Percentiles rank a stretch among this genome's conserved stretches.
Conservation (phyloP, 2,329 filamentous ascomycete species). For the Curvularia lunata region DNA sequence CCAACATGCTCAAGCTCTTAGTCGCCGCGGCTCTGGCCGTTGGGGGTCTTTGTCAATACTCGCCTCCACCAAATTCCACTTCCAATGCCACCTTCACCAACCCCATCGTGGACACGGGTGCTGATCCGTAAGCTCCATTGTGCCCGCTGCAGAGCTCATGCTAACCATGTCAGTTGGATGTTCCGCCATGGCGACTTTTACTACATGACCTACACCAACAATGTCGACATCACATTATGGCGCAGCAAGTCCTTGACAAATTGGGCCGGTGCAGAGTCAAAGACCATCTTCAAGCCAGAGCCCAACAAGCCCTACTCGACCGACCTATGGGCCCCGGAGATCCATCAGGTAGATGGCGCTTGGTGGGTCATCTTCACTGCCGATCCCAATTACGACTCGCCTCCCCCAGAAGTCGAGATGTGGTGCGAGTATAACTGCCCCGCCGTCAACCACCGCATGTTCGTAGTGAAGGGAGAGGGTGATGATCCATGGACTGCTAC, state of each 20-base stretch:
- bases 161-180: conserved; percentile 46
- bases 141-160: neutral
- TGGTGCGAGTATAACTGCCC: conserved; percentile 58
- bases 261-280: conserved; percentile 54
- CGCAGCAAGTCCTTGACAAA: conserved; percentile 52
- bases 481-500: conserved; percentile 55
- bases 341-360: conserved; percentile 54
- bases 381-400: conserved; percentile 55
- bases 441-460: conserved; percentile 60
- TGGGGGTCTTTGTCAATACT: conserved; percentile 27
- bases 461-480: conserved; percentile 54
- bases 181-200: conserved; percentile 52
- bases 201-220: conserved; percentile 56
- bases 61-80: conserved; percentile 18
- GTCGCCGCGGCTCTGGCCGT: conserved; percentile 28
- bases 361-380: conserved; percentile 63
- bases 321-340: conserved; percentile 59
- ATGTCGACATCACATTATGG: conserved; percentile 52
- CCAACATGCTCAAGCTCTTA: conserved; percentile 30
- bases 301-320: conserved; percentile 54
- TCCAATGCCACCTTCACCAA: conserved; percentile 52
- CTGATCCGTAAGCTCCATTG: conserved; percentile 51
- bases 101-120: conserved; percentile 52
- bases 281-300: conserved; percentile 52
- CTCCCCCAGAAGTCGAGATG: conserved; percentile 57